phyloP scores from a whole-genome alignment of 495 filamentous ascomycete genomes.

The Glonium stellatum region DNA sequence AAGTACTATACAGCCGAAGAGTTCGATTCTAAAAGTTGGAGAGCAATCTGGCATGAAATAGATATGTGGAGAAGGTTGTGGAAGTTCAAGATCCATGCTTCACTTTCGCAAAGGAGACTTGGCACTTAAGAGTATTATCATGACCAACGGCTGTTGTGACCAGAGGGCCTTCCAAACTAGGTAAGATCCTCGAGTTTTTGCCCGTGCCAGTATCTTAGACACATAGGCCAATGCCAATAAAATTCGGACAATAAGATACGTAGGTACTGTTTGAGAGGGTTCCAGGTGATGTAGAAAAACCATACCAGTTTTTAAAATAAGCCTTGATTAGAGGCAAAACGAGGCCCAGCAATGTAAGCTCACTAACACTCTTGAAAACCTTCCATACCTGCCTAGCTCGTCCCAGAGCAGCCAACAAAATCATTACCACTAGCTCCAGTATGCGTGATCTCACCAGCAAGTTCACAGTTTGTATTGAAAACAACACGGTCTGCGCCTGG shows the following conservation, averaged over 20 bases:
- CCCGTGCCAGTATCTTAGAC: too few species aligned
- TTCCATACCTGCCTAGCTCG: not conserved
- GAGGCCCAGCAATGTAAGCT: not conserved
- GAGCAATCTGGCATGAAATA: not conserved
- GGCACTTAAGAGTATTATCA: too few species aligned
- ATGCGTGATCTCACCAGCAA: slow-evolving; percentile 60
- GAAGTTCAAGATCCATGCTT: slow-evolving; percentile 3
- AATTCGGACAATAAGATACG: too few species aligned
- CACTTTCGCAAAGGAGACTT: not conserved
- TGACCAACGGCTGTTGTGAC: too few species aligned
- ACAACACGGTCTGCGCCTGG: slow-evolving; percentile 69
- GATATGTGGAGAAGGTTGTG: not conserved
- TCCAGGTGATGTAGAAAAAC: too few species aligned
- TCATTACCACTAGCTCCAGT: slow-evolving; percentile 59
- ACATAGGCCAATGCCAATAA: too few species aligned
- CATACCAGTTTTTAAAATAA: too few species aligned
- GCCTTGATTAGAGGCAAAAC: too few species aligned
- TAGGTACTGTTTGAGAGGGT: too few species aligned
- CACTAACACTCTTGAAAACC: not conserved
- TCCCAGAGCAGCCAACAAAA: slow-evolving; percentile 50
- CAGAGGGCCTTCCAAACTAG: too few species aligned
- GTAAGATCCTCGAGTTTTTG: too few species aligned
- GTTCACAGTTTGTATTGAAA: slow-evolving; percentile 48
- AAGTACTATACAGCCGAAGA: too few species aligned
- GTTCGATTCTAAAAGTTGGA: not conserved